Conservation (phyloP, 2,329 filamentous ascomycete species). For the Aulographum hederae region DNA sequence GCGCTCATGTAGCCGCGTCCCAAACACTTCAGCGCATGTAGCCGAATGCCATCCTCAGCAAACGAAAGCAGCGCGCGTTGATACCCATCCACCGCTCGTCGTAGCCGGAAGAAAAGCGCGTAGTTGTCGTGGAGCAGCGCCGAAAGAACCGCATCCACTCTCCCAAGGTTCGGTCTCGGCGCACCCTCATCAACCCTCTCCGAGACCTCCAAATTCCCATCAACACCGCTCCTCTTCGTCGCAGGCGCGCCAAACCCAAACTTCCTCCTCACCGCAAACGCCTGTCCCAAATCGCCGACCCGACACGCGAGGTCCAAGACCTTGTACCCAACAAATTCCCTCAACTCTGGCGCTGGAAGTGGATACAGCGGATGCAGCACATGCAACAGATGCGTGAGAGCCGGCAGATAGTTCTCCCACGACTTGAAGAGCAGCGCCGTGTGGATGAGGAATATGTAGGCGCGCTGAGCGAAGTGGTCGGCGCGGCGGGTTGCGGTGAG, state of each 20-base stretch:
- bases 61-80: slow-evolving; percentile 64
- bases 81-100: slow-evolving; percentile 61
- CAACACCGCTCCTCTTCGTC: too few species aligned
- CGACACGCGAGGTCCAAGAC: slow-evolving; percentile 82
- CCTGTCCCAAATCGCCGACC: slow-evolving; percentile 53
- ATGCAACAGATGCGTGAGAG: slow-evolving; percentile 61
- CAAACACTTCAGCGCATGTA: slow-evolving; percentile 71
- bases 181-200: too few species aligned
- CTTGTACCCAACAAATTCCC: slow-evolving; percentile 64
- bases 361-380: slow-evolving; percentile 49
- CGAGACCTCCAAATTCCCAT: too few species aligned
- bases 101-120: slow-evolving; percentile 55
- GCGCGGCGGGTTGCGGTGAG: slow-evolving; percentile 60
- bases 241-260: neutral
- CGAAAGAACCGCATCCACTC: slow-evolving; percentile 48
- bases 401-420: slow-evolving; percentile 78
- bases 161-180: too few species aligned
- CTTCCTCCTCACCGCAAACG: slow-evolving; percentile 15
- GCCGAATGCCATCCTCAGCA: slow-evolving; percentile 54
- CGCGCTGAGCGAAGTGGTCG: slow-evolving; percentile 71
- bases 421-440: slow-evolving; percentile 64
- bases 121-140: slow-evolving; percentile 71
- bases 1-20: slow-evolving; percentile 64
- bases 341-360: slow-evolving; percentile 52
- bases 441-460: slow-evolving; percentile 82